A percentile compares a stretch with the other conserved stretches of the same genome.
Conservation (phyloP, 345 rosid species). For the Euphorbia pulcherrima region DNA sequence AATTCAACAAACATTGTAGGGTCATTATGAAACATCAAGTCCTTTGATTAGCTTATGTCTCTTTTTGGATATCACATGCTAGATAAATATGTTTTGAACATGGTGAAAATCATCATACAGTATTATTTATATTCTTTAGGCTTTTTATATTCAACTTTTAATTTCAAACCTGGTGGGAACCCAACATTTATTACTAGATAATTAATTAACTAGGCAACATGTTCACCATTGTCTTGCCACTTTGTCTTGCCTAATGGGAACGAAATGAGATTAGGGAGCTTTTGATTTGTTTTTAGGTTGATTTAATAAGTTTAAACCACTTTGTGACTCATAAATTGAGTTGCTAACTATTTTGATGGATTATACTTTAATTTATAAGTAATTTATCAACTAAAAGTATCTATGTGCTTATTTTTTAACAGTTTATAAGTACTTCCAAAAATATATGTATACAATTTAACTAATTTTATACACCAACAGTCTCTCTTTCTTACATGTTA, state of each 20-base stretch:
- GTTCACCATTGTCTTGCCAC: constrained; percentile 28
- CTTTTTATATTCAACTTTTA: no score
- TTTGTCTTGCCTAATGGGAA: constrained; percentile 32
- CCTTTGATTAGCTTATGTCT: constrained; percentile 33
- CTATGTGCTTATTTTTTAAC: no score
- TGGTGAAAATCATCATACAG: neutral
- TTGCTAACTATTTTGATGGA: no score
- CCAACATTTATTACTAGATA: constrained; percentile 16
- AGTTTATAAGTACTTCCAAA: no score
- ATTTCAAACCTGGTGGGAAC: constrained; percentile 1
- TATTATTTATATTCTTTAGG: neutral
- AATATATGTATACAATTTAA: no score
- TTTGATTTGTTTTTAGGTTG: no score
- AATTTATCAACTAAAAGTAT: no score
- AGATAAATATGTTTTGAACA: constrained; percentile 1
- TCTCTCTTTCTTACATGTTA: no score
- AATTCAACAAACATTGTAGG: constrained; percentile 46
- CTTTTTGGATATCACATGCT: constrained; percentile 29
- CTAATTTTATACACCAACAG: no score
- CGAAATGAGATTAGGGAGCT: constrained; percentile 16
- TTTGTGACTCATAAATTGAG: no score
- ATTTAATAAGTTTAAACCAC: no score
- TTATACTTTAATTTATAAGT: no score
- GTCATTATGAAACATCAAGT: constrained; percentile 35
- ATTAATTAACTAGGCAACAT: constrained; percentile 34